Evolutionary conservation across 2,329 filamentous ascomycete genomes (phyloP), one percentile per base, ranked within the genome.

Genomic region (Pleomassaria siparia): DNA sequence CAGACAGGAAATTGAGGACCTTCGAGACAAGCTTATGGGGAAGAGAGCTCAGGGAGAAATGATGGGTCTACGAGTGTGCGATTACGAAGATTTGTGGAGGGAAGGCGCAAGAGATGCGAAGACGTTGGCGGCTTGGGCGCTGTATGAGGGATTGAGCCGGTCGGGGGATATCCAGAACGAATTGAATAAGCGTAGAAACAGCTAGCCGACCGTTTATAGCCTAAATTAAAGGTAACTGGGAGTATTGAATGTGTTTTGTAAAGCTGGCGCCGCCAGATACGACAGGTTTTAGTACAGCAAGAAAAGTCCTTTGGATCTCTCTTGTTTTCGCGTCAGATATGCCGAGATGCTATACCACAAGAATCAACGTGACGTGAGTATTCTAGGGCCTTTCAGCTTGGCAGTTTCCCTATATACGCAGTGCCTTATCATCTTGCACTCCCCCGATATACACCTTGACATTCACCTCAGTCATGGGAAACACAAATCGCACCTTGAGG

Each of bases 71-170:
- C 78, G 60, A 58, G 80, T 44, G 70, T 78, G 26, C 69, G 64
- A 44, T 47, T 82, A 56, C 60, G 74, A 46, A 60, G 76, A 43
- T 43, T 24, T 81, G 41, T 82, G 79, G 79, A 78, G 72, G 54
- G 74, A 75, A 42, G 78, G 76, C 1, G 63, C 72, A 36, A 67
- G 79, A 33, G 80, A 82, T 68, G 77, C 73, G 15, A 83, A 82
- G 67, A 76, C 76, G 1, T 59, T 82, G 49, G 75, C 76, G 30
- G 79, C 77, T 5, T 77, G 74, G 75, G 78, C 78, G 32, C 32
- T 35, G 32, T 35, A 35, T 15, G 32, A 35, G n/a, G 13, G 16
- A 10, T 16, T 37, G 8, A 37, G 21, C 11, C 5, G 33, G 15
- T 21, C 33, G 10, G 16, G 33, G 15, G 15, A 13, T 30, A 30